These are phyloP conservation scores for Hyphopichia buzzinii DNA, from an alignment of 1,139 yeast species.

Conservation along the genomic window DNA sequence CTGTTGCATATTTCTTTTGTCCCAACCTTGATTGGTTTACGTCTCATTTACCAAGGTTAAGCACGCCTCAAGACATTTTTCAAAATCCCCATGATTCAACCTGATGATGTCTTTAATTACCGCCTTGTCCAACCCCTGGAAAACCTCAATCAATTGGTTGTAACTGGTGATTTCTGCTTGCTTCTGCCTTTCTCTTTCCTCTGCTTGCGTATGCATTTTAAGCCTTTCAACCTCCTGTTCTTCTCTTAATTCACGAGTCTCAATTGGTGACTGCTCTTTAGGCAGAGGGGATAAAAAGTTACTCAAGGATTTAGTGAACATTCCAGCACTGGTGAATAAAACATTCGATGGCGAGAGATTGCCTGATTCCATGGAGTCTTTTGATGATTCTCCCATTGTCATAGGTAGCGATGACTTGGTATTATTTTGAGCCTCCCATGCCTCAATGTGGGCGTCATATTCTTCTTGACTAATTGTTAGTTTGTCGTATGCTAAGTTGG, in stretches of 20 bases:
- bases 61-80: constrained; percentile 71
- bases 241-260: constrained; percentile 3
- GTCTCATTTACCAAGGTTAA: constrained; percentile 29
- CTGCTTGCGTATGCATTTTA: background rate
- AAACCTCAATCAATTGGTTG: constrained; percentile 61
- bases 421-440: constrained; percentile 45
- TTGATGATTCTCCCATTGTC: constrained; percentile 10
- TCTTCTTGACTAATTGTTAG: constrained; percentile 65
- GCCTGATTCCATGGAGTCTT: constrained; percentile 9
- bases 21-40: too few relatives aligned
- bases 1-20: too few relatives aligned
- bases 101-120: constrained; percentile 68
- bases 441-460: constrained; percentile 45
- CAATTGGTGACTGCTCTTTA: constrained; percentile 13
- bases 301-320: constrained; percentile 49
- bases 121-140: constrained; percentile 69
- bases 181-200: constrained; percentile 1
- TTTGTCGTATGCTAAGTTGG: constrained; percentile 54
- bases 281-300: constrained; percentile 47
- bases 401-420: background rate
- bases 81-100: constrained; percentile 67
- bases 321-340: constrained; percentile 50
- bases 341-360: constrained; percentile 49
- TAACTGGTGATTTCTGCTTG: constrained; percentile 23
- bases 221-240: constrained; percentile 3